phyloP scores from a whole-genome alignment of 805 yeast species.

The Starmerella bacillaris region DNA sequence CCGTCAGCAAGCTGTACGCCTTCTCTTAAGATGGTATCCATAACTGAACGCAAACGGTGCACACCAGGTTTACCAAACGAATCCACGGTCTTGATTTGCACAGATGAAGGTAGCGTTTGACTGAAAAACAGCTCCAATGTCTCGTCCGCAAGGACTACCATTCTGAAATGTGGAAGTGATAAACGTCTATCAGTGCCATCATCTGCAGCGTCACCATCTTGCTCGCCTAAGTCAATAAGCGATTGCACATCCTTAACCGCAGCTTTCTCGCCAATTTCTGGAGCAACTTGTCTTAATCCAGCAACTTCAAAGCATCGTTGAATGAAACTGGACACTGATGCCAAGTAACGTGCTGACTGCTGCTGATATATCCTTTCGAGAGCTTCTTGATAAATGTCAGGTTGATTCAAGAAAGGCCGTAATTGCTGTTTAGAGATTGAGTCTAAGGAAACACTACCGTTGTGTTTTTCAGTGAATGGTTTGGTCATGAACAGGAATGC shows the following conservation, averaged over 20 bases:
- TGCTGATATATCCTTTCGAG: conserved; percentile 35
- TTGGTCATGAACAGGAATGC: conserved; percentile 65
- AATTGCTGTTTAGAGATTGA: conserved; percentile 31
- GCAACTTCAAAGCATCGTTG: conserved; percentile 59
- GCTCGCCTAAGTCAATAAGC: conserved; percentile 27
- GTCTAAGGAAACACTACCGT: conserved; percentile 32
- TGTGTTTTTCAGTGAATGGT: conserved; percentile 62
- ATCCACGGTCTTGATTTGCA: conserved; percentile 38
- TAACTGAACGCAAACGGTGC: conserved; percentile 70
- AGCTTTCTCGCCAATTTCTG: conserved; percentile 7
- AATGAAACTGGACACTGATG: conserved; percentile 73
- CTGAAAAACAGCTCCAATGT: conserved; percentile 75
- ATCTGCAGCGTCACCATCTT: conserved; percentile 11
- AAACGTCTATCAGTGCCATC: conserved; percentile 2
- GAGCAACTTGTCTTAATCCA: conserved; percentile 9
- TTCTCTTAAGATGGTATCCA: conserved; percentile 79
- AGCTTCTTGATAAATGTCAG: conserved; percentile 15
- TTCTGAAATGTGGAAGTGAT: conserved; percentile 53
- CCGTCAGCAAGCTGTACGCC: conserved; percentile 82
- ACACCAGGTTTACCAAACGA: conserved; percentile 32
- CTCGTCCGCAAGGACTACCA: conserved; percentile 88
- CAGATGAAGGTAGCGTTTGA: conserved; percentile 43
- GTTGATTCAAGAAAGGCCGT: background rate
- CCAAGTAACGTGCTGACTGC: conserved; percentile 39
- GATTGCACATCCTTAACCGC: conserved; percentile 18